Base-by-base conservation (phyloP, 2,329 filamentous ascomycete genomes). In the Aspergillus neoniger region DNA sequence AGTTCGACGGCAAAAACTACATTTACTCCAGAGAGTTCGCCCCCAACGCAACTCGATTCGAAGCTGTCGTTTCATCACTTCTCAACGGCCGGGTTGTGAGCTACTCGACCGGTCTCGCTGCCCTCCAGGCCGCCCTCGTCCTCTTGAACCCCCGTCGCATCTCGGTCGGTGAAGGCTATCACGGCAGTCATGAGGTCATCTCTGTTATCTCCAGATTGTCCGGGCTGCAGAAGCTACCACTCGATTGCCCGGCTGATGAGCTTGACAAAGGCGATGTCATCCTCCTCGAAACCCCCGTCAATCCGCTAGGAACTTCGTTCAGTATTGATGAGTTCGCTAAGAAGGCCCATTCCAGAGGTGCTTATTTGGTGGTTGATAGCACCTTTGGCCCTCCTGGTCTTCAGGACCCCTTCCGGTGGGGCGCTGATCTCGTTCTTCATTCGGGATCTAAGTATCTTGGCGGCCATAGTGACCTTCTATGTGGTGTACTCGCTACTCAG, bases 401-500 rank as follows among this genome's bases (percentile, higher is more conserved):
- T 59, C 89, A 92, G 74, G 91, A 97, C 69, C 93, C 95, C 0
- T 95, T 98, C 69, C 73, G 75, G 17, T 89, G 85, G 74, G 94
- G 92, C 51, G 92, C 90, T 25, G 94, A 98, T 76, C 78, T 93
- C 1, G 86, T 96, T 30, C 90, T 98, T 90, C 95, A 99, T 78
- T 90, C 86, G 52, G 95, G 92, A 4, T 96, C 93, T 14, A 99
- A 98, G 82, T 99, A 98, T 77, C 86, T 99, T 65, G 95, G 95
- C 23, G 95, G 95, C 0, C 95, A 99, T 78, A 93, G 89, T 66
- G 95, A 99, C 77, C 83, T 98, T 83, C 85, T 99, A 4, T 96
- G 91, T 72, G 95, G 95, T n/a, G 89, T 96, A 15, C 79, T 99
- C 36, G 86, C 87, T 0, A 84, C 92, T 4, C 80, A 84, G 25